A percentile compares a stretch with the other conserved stretches of the same genome.
Conservation (phyloP, 768 basidiomycete species). For the Pisolithus microcarpus region DNA sequence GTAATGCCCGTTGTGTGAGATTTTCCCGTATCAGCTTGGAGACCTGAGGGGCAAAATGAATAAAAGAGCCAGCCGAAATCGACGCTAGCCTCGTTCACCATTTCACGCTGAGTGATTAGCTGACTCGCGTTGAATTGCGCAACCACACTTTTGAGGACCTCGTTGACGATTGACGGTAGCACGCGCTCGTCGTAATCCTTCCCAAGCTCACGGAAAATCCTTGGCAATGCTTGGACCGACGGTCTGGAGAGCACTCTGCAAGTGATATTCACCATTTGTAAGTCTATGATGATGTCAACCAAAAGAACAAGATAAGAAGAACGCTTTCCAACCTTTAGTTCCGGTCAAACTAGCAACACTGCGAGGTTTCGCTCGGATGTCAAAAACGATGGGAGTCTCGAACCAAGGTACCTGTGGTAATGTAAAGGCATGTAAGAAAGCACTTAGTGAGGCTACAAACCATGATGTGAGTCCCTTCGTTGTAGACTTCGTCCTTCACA, state of each 20-base stretch:
- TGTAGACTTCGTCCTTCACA: slow-evolving; percentile 72
- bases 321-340: slow-evolving; percentile 73
- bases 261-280: slow-evolving; percentile 95
- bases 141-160: slow-evolving; percentile 96
- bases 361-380: slow-evolving; percentile 96
- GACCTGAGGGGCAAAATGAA: slow-evolving; percentile 45
- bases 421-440: slow-evolving; percentile 1
- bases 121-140: slow-evolving; percentile 99
- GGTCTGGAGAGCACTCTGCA: slow-evolving; percentile 97
- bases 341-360: slow-evolving; percentile 96
- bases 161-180: slow-evolving; percentile 91
- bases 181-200: slow-evolving; percentile 97
- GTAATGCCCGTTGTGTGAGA: slow-evolving; percentile 72
- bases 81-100: slow-evolving; percentile 42
- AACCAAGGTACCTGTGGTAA: slow-evolving; percentile 84
- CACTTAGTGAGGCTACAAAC: slow-evolving; percentile 35
- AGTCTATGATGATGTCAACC: slow-evolving; percentile 40
- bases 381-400: slow-evolving; percentile 91
- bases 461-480: slow-evolving; percentile 91
- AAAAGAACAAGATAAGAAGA: neutral
- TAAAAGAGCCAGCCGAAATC: neutral
- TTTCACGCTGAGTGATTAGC: slow-evolving; percentile 95
- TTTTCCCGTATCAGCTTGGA: slow-evolving; percentile 93
- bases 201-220: slow-evolving; percentile 92
- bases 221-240: slow-evolving; percentile 66